These are phyloP conservation scores for Triticum dicoccoides DNA, from an alignment of 176 grass and related monocot species.

Conservation along the genomic window DNA sequence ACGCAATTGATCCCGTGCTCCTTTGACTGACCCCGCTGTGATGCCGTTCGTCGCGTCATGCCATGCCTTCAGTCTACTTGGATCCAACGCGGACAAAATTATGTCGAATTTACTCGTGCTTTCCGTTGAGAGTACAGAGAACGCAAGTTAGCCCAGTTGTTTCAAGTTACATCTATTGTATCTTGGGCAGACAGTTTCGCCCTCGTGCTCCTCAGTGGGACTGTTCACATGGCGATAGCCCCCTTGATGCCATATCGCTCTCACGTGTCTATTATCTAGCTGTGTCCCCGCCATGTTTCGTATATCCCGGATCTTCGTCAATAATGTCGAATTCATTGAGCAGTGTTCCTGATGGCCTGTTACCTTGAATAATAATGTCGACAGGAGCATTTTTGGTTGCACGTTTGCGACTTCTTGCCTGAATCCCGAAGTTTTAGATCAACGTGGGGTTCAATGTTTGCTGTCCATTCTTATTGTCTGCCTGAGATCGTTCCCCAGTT, in stretches of 20 bases:
- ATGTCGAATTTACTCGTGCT: neutral
- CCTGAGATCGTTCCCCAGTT: neutral
- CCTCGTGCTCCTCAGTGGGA: neutral
- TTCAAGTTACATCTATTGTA: neutral
- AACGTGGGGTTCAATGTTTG: slow-evolving; percentile 14
- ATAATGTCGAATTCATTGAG: slow-evolving; percentile 23
- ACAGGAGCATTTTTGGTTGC: slow-evolving; percentile 45
- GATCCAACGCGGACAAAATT: neutral
- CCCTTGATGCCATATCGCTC: neutral
- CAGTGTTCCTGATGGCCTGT: neutral
- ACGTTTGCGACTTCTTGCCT: slow-evolving; percentile 27
- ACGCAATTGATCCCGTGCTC: neutral
- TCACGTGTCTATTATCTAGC: slow-evolving; percentile 11
- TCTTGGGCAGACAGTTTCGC: neutral
- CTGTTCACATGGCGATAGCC: neutral
- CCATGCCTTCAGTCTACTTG: neutral
- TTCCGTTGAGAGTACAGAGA: neutral
- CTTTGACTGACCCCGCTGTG: neutral
- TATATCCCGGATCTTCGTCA: slow-evolving; percentile 16
- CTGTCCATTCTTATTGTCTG: slow-evolving; percentile 40
- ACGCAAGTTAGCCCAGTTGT: neutral
- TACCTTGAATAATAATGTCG: slow-evolving; percentile 2
- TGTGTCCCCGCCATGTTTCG: slow-evolving; percentile 15
- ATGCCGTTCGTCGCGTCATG: neutral
- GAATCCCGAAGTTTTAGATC: slow-evolving; percentile 21